Percentiles rank a stretch among this genome's conserved stretches.
Conservation (phyloP, 2,329 filamentous ascomycete genomes). For the Botrytis pseudocinerea region DNA sequence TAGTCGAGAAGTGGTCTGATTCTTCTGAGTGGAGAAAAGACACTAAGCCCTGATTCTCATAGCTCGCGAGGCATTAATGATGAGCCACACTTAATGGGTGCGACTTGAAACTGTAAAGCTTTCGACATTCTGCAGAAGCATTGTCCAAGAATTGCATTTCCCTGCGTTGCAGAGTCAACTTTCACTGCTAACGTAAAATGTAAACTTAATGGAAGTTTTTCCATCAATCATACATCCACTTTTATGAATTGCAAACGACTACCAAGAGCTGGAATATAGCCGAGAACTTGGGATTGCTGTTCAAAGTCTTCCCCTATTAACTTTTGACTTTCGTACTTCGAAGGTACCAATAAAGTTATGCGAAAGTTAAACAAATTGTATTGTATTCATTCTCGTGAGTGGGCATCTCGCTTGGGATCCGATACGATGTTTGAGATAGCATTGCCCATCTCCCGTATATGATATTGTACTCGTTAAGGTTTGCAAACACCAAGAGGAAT, state of each 20-base stretch:
- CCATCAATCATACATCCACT: neutral
- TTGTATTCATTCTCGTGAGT: accelerated
- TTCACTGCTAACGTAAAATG: neutral
- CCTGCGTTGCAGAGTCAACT: neutral
- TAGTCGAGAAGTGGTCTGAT: neutral
- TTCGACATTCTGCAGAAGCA: neutral
- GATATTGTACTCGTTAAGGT: neutral
- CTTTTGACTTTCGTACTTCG: neutral
- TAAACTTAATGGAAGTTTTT: neutral
- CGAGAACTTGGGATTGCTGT: neutral
- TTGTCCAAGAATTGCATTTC: neutral
- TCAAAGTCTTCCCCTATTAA: neutral
- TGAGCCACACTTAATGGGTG: neutral
- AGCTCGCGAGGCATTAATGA: neutral
- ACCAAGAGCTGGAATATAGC: neutral
- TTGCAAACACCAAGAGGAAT: neutral
- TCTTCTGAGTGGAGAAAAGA: too few relatives aligned
- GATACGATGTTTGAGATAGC: neutral
- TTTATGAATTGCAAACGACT: neutral
- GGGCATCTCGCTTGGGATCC: neutral
- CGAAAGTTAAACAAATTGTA: neutral
- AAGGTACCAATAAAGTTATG: neutral
- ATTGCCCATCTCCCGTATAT: neutral
- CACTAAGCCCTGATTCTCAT: neutral
- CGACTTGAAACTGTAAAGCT: neutral